Evolutionary conservation across 2,329 filamentous ascomycete genomes (phyloP), one percentile per base, ranked within the genome.

Genomic region (Paraconiothyrium sp.): DNA sequence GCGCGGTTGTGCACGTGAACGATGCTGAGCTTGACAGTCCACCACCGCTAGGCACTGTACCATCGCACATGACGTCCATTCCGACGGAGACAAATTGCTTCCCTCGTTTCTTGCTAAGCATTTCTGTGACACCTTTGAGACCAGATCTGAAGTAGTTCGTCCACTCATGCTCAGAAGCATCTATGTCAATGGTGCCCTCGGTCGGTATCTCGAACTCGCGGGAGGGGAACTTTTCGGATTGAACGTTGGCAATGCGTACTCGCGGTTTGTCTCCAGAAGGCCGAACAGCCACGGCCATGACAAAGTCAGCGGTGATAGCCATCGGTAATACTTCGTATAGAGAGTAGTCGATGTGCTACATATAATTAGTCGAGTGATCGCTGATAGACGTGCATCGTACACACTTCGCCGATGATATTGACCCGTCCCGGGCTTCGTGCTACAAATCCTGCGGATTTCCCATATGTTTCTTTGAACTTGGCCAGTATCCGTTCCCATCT

Each of bases 71-170:
- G 56, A 98, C 87, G 69, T 96, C 89, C 90, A 99, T 93, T 72
- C 91, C 91, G 52, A 86, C 85, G 2, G 92, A 90, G 47, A 84
- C 84, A 74, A 93, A 91, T 50, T 80, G 81, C 10, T 83, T 81
- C 37, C 87, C 86, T 34, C 90, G 90, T 79, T 89, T 88, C 75
- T 84, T 81, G 54, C 88, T 85, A 66, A 99, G 82, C 61, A 97
- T 84, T 71, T 92, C 87, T 59, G 97, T 81, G 0, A 94, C 94
- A 34, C 94, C 95, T 39, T 88, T 84, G 54, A 98, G 84, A 0
- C 95, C 95, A 57, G 93, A 92, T 82, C 95, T 96, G 87, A 99
- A 98, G 84, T 99, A 99, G 78, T 98, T 99, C 60, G 93, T 92
- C 95, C 95, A 99, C 81, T 97, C 93, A 68, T 96, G 91, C 69